These are phyloP conservation scores for Phytophthora nicotianae DNA, from an alignment of 352 stramenopile species.

Conservation along the genomic window DNA sequence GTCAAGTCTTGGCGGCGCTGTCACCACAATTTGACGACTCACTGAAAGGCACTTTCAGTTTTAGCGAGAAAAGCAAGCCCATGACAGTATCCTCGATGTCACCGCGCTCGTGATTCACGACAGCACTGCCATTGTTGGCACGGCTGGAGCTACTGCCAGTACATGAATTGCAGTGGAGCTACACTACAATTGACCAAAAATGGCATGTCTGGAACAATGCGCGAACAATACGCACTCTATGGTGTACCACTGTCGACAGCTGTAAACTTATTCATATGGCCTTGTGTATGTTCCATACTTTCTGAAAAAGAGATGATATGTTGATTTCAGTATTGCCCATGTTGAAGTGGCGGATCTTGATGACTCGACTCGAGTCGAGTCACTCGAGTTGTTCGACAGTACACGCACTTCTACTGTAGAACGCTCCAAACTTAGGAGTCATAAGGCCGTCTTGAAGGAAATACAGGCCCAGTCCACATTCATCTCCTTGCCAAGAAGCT, in stretches of 20 bases:
- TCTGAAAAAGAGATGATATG: slow-evolving; percentile 4
- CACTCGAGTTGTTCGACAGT: no score
- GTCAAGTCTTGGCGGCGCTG: no score
- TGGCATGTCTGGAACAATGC: slow-evolving; percentile 17
- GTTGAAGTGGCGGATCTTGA: slow-evolving; percentile 10
- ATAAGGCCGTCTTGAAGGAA: no score
- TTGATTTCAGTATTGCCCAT: slow-evolving; percentile 16
- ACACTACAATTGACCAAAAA: background rate
- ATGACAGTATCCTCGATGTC: background rate
- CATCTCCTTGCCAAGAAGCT: no score
- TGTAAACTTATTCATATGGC: background rate
- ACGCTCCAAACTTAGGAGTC: no score
- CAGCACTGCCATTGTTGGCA: background rate
- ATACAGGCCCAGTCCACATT: no score
- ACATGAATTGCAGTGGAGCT: no score
- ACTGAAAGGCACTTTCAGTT: slow-evolving; percentile 1
- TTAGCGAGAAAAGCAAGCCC: background rate
- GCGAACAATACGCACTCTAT: slow-evolving; percentile 18
- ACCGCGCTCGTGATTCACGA: background rate
- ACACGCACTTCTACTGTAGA: no score
- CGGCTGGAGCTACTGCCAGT: no score
- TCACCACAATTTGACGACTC: background rate
- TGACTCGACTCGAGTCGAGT: no score
- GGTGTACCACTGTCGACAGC: slow-evolving; percentile 12
- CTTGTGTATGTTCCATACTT: slow-evolving; percentile 3